A percentile compares a stretch with the other conserved stretches of the same genome.
phyloP scores from a whole-genome alignment of 345 rosid genomes.

The Angophora floribunda region DNA sequence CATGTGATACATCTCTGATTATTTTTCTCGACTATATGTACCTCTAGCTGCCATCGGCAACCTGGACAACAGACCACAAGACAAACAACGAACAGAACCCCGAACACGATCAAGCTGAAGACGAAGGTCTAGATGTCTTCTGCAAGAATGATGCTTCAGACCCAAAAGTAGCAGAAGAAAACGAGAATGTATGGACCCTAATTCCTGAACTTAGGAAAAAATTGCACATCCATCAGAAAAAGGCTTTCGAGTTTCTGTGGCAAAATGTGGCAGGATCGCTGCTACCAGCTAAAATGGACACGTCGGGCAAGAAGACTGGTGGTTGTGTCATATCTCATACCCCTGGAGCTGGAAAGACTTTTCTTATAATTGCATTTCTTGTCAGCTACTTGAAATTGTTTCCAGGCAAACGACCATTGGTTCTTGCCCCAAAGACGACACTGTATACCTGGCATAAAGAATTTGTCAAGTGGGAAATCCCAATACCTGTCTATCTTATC shows the following conservation, averaged over 20 bases:
- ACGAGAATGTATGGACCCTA: conserved; percentile 73
- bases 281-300: conserved; percentile 49
- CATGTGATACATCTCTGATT: not conserved
- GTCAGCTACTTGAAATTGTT: conserved; percentile 79
- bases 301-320: conserved; percentile 41
- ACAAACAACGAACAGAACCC: not conserved
- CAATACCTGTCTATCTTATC: conserved; percentile 75
- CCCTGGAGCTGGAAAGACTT: conserved; percentile 94
- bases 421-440: conserved; percentile 94
- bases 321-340: conserved; percentile 95
- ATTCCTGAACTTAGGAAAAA: conserved; percentile 66
- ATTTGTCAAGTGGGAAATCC: conserved; percentile 84
- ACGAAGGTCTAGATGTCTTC: conserved; percentile 24
- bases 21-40: not conserved
- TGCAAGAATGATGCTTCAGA: conserved; percentile 11
- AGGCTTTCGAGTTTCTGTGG: conserved; percentile 95
- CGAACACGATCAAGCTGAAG: not conserved
- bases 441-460: conserved; percentile 95
- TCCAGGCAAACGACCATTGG: conserved; percentile 75
- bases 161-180: conserved; percentile 23
- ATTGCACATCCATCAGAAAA: conserved; percentile 66
- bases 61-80: conserved; percentile 32
- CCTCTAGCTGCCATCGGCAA: conserved; percentile 27
- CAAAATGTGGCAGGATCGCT: conserved; percentile 67
- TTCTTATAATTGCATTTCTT: conserved; percentile 85